These are phyloP conservation scores for Candida labiduridarum DNA, from an alignment of 1,139 yeast species.

Conservation along the genomic window DNA sequence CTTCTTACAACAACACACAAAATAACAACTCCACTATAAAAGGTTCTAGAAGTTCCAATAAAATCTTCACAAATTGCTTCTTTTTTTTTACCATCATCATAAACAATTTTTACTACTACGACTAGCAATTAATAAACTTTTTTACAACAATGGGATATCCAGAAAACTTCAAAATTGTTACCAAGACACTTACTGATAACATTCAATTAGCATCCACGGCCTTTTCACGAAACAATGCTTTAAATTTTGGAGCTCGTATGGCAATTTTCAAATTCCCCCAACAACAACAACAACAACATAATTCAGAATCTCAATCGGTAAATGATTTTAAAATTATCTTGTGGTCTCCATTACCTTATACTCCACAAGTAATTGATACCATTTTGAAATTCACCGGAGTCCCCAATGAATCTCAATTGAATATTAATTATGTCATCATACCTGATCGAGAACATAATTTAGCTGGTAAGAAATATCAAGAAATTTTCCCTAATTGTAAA, in stretches of 20 bases:
- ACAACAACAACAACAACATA: slow-evolving; percentile 14
- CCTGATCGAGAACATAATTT: slow-evolving; percentile 60
- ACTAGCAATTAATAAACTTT: background rate
- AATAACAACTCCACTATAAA: background rate
- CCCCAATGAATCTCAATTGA: slow-evolving; percentile 26
- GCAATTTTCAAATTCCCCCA: slow-evolving; percentile 41
- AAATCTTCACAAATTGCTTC: background rate
- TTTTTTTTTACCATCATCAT: no score
- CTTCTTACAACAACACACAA: no score
- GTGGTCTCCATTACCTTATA: slow-evolving; percentile 66
- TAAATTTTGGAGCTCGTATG: slow-evolving; percentile 66
- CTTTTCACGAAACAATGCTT: slow-evolving; percentile 40
- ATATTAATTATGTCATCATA: slow-evolving; percentile 45
- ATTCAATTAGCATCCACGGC: slow-evolving; percentile 53
- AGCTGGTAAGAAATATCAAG: slow-evolving; percentile 57
- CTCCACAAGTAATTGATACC: slow-evolving; percentile 43
- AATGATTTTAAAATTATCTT: slow-evolving; percentile 38
- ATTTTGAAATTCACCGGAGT: slow-evolving; percentile 38
- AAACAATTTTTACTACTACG: no score
- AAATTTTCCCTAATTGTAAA: slow-evolving; percentile 47
- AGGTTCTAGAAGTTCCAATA: background rate
- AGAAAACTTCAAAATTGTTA: slow-evolving; percentile 35
- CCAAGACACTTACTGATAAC: slow-evolving; percentile 47
- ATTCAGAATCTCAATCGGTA: no score
- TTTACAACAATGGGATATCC: slow-evolving; percentile 33